phyloP scores from a whole-genome alignment of 768 basidiomycete species.

The Panellus pusillus region DNA sequence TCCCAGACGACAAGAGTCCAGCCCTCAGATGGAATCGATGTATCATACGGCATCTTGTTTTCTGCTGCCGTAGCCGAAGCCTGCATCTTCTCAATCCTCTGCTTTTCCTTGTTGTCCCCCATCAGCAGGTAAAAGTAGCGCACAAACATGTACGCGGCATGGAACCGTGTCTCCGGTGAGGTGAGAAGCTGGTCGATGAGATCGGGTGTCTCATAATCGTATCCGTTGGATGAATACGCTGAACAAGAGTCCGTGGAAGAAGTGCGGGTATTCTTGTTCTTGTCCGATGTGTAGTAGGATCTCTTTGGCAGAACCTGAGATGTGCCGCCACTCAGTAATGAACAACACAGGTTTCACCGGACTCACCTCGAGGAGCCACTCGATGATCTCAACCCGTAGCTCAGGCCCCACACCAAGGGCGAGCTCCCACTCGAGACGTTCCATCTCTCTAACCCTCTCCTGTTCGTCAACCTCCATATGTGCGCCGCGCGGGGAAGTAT shows the following conservation, averaged over 20 bases:
- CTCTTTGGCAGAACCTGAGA: conserved; percentile 24
- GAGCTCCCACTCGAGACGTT: conserved; percentile 22
- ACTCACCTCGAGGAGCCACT: conserved; percentile 49
- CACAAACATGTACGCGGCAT: conserved; percentile 60
- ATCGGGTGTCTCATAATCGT: conserved; percentile 25
- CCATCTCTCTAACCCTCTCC: not conserved
- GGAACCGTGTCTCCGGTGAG: conserved; percentile 62
- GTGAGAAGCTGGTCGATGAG: conserved; percentile 54
- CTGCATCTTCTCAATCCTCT: conserved; percentile 18
- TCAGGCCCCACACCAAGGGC: conserved; percentile 33
- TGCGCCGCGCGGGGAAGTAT: conserved; percentile 8
- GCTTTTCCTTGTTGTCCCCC: conserved; percentile 14
- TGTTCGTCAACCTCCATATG: conserved; percentile 16
- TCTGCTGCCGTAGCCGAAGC: conserved; percentile 1
- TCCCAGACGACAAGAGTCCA: conserved; percentile 52
- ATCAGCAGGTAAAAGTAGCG: conserved; percentile 52
- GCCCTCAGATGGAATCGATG: conserved; percentile 24
- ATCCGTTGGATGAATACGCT: conserved; percentile 6
- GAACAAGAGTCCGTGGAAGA: conserved; percentile 5
- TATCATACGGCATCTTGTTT: conserved; percentile 8
- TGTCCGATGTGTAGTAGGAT: conserved; percentile 6
- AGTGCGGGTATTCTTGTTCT: conserved; percentile 6
- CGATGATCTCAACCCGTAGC: conserved; percentile 35
- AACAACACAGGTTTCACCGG: not conserved
- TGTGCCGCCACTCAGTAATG: not conserved